Base-by-base conservation (phyloP, 805 yeast genomes). In the Metschnikowia kofuensis region DNA sequence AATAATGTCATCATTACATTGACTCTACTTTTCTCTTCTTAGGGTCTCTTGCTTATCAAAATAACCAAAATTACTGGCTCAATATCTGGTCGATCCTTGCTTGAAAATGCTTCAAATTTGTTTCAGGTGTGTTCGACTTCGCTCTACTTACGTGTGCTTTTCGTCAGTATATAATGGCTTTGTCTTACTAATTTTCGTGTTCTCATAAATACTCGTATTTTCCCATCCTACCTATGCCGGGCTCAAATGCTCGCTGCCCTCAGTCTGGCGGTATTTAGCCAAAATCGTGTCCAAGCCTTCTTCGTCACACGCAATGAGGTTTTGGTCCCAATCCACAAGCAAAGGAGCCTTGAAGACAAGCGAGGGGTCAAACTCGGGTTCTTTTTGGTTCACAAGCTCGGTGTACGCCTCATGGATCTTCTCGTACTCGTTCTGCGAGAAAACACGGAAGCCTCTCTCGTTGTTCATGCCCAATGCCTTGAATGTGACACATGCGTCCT, bases 281-380 rank as follows among this genome's bases (percentile, higher is more conserved):
- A 72, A 65, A 27, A 72, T 62, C 26, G 44, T 45, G 14, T 52
- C 49, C 48, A 73, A 60, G 1, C 69, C 66, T 10, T 48, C 48
- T 51, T 66, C 74, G 51, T 72, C 74, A 44, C 60, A 63, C 10
- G 76, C 77, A 47, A 72, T 64, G 44, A 67, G 40, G 53, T 68
- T 64, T 56, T 73, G 77, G 55, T 73, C 77, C 77, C 77, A 73
- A 57, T 73, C 77, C 34, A 72, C 66, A n/a, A 73, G 63, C 55
- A 73, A 67, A 0, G 77, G 77, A 2, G 76, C 69, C 43, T 52
- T 51, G 59, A 73, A 73, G 10, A 73, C 59, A 32, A 68, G 66
- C 15, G 64, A 54, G 5, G 75, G 68, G 45, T 62, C 62, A 35
- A 63, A 58, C 6, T 62, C 65, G 10, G 62, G 62, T 26, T 64